Evolutionary conservation across 306 rosid genomes (phyloP).

Genomic region (Lupinus albus): DNA sequence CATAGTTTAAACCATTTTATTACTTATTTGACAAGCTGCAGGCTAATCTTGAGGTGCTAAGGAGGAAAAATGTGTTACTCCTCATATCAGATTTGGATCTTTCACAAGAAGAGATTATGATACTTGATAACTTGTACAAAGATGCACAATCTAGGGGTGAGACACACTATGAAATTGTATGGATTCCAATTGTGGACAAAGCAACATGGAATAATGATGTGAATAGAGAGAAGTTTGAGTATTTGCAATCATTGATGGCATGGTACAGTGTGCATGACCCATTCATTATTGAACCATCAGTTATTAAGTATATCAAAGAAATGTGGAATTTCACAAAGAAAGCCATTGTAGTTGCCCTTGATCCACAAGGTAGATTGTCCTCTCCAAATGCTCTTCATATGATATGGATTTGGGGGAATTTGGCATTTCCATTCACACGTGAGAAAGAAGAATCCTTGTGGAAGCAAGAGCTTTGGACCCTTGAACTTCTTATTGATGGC

Average conservation of each 20-base stretch:
- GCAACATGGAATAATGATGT: constrained; percentile 43
- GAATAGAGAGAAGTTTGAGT: constrained; percentile 47
- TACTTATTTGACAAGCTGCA: constrained; percentile 54
- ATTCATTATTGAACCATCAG: constrained; percentile 58
- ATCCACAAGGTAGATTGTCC: constrained; percentile 73
- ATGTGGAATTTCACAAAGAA: constrained; percentile 70
- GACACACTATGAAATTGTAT: constrained; percentile 65
- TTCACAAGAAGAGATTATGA: constrained; percentile 61
- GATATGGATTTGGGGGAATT: constrained; percentile 85
- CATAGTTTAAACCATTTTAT: constrained; percentile 8
- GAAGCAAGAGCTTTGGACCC: constrained; percentile 73
- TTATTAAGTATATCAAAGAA: constrained; percentile 65
- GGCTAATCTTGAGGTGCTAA: constrained; percentile 61
- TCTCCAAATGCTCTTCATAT: constrained; percentile 73
- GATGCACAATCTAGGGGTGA: constrained; percentile 46
- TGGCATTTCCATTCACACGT: constrained; percentile 73
- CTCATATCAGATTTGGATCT: constrained; percentile 77
- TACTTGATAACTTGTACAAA: constrained; percentile 55
- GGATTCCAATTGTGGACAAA: constrained; percentile 71
- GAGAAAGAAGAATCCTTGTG: constrained; percentile 71
- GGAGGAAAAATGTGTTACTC: constrained; percentile 79
- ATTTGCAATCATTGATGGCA: constrained; percentile 60
- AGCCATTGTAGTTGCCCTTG: constrained; percentile 71
- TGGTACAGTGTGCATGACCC: constrained; percentile 74
- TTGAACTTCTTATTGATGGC: constrained; percentile 65